Evolutionary conservation across 2,329 filamentous ascomycete genomes (phyloP).

Genomic region (Apiospora malaysiana): DNA sequence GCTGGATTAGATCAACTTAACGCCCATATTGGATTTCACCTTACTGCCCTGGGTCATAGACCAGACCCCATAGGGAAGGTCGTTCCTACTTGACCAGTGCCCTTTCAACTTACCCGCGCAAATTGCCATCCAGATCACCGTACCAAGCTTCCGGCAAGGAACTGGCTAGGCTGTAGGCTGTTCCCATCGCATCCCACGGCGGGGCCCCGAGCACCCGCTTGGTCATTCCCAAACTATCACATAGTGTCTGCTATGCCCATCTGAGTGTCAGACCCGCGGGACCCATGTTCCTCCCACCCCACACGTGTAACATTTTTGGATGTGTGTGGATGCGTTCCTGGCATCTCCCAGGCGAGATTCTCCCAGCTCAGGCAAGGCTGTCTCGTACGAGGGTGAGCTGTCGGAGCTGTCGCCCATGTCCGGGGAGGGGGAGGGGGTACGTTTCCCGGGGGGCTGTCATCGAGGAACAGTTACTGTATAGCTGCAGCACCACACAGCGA

Average conservation of each 20-base stretch:
- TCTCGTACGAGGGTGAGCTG: background rate
- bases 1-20: no score
- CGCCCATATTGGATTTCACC: background rate
- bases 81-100: background rate
- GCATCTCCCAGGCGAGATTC: background rate
- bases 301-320: background rate
- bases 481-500: background rate
- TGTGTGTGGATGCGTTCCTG: background rate
- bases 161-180: background rate
- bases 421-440: background rate
- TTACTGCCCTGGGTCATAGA: background rate
- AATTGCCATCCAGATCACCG: background rate
- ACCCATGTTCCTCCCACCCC: background rate
- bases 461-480: background rate
- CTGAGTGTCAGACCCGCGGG: background rate
- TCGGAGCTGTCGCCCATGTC: background rate
- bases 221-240: background rate
- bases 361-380: background rate
- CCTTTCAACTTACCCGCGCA: no score
- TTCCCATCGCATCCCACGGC: background rate
- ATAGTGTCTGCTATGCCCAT: background rate
- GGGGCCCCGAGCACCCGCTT: background rate
- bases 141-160: conserved; percentile 4
- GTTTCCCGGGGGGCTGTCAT: background rate
- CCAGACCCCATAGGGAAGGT: background rate